These are phyloP conservation scores for Penicillium sp. DNA, from an alignment of 2,329 filamentous ascomycete genomes.

Conservation along the genomic window DNA sequence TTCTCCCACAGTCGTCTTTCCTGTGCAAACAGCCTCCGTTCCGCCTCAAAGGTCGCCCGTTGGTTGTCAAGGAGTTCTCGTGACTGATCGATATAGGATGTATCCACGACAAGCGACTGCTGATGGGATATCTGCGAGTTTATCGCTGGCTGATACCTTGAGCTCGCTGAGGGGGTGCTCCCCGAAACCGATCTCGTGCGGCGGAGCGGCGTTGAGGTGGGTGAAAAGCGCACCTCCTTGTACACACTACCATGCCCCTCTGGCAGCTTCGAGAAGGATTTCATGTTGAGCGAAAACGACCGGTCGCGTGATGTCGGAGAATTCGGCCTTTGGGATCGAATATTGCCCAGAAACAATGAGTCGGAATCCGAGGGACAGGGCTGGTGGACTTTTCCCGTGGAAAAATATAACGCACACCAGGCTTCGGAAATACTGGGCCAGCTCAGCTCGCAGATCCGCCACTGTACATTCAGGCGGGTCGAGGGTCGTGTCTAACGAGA, in stretches of 20 bases:
- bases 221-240: slow-evolving; percentile 46
- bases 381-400: slow-evolving; percentile 1
- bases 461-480: too few species aligned
- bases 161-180: slow-evolving; percentile 31
- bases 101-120: slow-evolving; percentile 28
- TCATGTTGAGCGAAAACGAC: slow-evolving; percentile 24
- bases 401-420: slow-evolving; percentile 1
- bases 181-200: slow-evolving; percentile 42
- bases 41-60: slow-evolving; percentile 38
- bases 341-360: too few species aligned
- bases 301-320: too few species aligned
- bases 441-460: too few species aligned
- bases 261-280: slow-evolving; percentile 23
- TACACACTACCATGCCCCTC: slow-evolving; percentile 37
- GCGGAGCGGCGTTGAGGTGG: slow-evolving; percentile 36
- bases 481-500: too few species aligned
- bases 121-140: slow-evolving; percentile 21
- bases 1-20: slow-evolving; percentile 47
- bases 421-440: too few species aligned
- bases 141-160: slow-evolving; percentile 23
- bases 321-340: too few species aligned
- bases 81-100: slow-evolving; percentile 43
- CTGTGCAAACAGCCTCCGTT: slow-evolving; percentile 42
- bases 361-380: slow-evolving; percentile 1
- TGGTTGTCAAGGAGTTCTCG: slow-evolving; percentile 41